Evolutionary conservation across 2,329 filamentous ascomycete genomes (phyloP), one percentile per base, ranked within the genome.

Genomic region (Penicillium sp.): DNA sequence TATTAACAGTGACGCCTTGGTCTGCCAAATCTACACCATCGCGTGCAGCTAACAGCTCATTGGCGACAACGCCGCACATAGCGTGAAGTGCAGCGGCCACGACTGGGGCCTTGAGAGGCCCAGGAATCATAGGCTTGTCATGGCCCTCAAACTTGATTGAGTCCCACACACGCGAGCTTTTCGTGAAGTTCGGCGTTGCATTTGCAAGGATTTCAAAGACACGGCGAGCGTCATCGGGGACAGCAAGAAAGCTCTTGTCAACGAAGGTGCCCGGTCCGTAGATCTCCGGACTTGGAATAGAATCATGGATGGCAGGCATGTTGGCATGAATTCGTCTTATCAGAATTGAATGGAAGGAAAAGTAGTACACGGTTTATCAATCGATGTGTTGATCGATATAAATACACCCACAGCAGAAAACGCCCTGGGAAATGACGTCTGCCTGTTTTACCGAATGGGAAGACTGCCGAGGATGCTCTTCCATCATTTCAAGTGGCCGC

Each of bases 101-200:
- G 3, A 73, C 72, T n/a, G 73, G 71, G 1, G 75, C 68, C 58
- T 80, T 80, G 52, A 80, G 72, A 2, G 77, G 77, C 1, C 77
- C 74, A 2, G 77, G 78, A 5, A 79, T 71, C 26, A 75, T 70
- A 10, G 78, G 76, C 1, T 71, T 64, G 1, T 71, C 67, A 24
- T 70, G 65, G 5, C 78, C 78, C 5, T 70, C 65, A 55, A 80
- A 80, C 5, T 68, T 58, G 37, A 79, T 76, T 53, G 67, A 62
- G 21, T 63, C 48, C 65, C 63, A 68, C 48, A 55, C 26, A 5
- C 48, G 46, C 8, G 39, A 31, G 59, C 77, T 69, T 43, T 72
- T 64, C 8, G 72, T 77, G 58, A 79, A 79, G 5, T 71, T 73
- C 2, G 77, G 76, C 0, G 77, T 78, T 45, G 61, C 52, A 3